Base-by-base conservation (phyloP, 2,329 filamentous ascomycete species). In the Bertia moriformis region DNA sequence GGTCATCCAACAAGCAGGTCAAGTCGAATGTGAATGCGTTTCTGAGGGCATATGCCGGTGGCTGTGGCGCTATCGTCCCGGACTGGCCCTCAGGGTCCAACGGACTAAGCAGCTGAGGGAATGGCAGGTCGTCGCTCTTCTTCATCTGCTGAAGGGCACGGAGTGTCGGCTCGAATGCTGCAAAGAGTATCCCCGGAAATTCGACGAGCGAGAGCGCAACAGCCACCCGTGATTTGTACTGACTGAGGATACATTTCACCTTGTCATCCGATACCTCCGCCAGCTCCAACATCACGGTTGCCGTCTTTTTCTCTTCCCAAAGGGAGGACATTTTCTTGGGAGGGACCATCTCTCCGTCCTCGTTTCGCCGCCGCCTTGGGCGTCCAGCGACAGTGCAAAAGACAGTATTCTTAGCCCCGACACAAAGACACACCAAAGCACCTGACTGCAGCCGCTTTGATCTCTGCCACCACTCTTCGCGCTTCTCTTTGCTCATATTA, bases 21-120 rank as follows among this genome's bases (percentile, higher is more conserved):
- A 29, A n/a, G n/a, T 29, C n/a, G n/a, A 29, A 29, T 10, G 10
- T 10, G n/a, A 29, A 29, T 29, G 10, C 24, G 71, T 81, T 0
- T 74, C 78, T 37, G 83, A 68, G 0, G 71, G 67, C 14, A 71
- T 60, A 39, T 83, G 72, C 13, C 67, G 70, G 2, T 84, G 53
- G 18, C 77, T 61, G 1, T 57, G 58, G 0, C 53, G 61, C 10
- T 13, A 10, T n/a, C 10, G 24, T 10, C 10, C 24, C 24, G n/a
- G 24, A 10, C 10, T 29, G 10, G 24, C 24, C 24, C 10, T 29
- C n/a, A 10, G 24, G 24, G 24, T 10, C 24, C 24, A 29, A n/a
- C 10, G n/a, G 10, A 29, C n/a, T n/a, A 10, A 29, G 24, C n/a
- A n/a, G n/a, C n/a, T n/a, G n/a, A n/a, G n/a, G n/a, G 24, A 29